These are phyloP conservation scores for Penicillium sp. DNA, from an alignment of 2,329 filamentous ascomycete genomes.

Conservation along the genomic window DNA sequence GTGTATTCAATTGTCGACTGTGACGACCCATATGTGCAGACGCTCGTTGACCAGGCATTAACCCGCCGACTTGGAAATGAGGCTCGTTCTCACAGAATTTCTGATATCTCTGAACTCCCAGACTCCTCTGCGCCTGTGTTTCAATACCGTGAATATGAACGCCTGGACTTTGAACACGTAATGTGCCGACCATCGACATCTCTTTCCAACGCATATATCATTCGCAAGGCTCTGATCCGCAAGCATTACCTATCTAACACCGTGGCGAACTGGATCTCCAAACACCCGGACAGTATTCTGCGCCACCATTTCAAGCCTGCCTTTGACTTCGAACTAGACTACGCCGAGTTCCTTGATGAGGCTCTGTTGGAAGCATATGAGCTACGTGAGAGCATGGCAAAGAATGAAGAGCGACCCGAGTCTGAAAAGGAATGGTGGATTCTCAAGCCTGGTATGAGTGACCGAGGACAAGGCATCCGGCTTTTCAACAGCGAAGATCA, in stretches of 20 bases:
- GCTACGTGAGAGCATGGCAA: constrained; percentile 74
- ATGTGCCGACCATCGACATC: constrained; percentile 64
- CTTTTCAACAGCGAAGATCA: constrained; percentile 85
- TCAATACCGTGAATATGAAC: constrained; percentile 85
- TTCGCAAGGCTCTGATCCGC: constrained; percentile 92
- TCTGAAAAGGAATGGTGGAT: constrained; percentile 87
- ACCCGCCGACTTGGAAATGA: constrained; percentile 60
- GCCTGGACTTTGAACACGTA: constrained; percentile 79
- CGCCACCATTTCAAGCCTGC: constrained; percentile 72
- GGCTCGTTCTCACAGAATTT: constrained; percentile 59
- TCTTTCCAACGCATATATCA: constrained; percentile 87
- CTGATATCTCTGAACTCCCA: constrained; percentile 54
- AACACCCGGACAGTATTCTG: constrained; percentile 74
- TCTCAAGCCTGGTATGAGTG: constrained; percentile 95
- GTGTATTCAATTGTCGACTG: constrained; percentile 80
- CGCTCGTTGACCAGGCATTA: constrained; percentile 77
- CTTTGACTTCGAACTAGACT: constrained; percentile 92
- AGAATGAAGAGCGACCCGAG: constrained; percentile 70
- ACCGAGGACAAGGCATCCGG: constrained; percentile 89
- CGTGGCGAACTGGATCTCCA: constrained; percentile 81
- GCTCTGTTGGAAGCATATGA: constrained; percentile 90
- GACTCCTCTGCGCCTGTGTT: constrained; percentile 59
- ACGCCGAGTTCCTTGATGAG: constrained; percentile 94
- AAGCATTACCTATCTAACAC: constrained; percentile 93
- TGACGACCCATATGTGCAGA: constrained; percentile 87